These are phyloP conservation scores for Candida wancherniae DNA, from an alignment of 805 yeast species.

Conservation along the genomic window DNA sequence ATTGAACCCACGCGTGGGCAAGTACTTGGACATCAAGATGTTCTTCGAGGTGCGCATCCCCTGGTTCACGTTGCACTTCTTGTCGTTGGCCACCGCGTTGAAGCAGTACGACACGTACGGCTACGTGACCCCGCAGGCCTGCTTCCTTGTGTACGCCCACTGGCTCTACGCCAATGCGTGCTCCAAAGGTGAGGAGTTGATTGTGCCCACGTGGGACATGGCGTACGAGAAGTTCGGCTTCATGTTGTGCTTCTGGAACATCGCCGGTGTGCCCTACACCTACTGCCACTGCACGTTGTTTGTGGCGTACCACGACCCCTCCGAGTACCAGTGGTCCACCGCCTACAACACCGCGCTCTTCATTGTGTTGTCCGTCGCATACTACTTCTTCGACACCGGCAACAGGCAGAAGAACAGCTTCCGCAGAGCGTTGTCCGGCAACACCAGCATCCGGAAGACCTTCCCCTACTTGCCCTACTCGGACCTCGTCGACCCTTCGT, in stretches of 20 bases:
- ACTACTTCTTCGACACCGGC: slow-evolving; percentile 90
- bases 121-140: slow-evolving; percentile 68
- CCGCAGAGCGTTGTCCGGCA: slow-evolving; percentile 81
- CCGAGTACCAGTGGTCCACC: slow-evolving; percentile 71
- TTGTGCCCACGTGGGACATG: slow-evolving; percentile 99
- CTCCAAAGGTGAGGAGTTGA: slow-evolving; percentile 94
- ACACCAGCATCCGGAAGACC: slow-evolving; percentile 67
- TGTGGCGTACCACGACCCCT: slow-evolving; percentile 77
- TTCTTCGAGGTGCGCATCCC: slow-evolving; percentile 96
- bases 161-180: slow-evolving; percentile 96
- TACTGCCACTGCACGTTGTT: slow-evolving; percentile 91
- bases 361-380: slow-evolving; percentile 57
- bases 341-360: slow-evolving; percentile 55
- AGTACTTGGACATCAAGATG: slow-evolving; percentile 84
- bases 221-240: slow-evolving; percentile 99
- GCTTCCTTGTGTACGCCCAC: slow-evolving; percentile 72
- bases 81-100: slow-evolving; percentile 67
- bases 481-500: slow-evolving; percentile 75
- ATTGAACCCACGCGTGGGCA: slow-evolving; percentile 90
- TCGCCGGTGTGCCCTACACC: slow-evolving; percentile 98
- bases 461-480: slow-evolving; percentile 93
- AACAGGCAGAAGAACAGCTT: slow-evolving; percentile 94
- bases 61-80: slow-evolving; percentile 85
- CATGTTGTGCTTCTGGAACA: slow-evolving; percentile 97
- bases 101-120: slow-evolving; percentile 84